Evolutionary conservation across 352 stramenopile species (phyloP).

Genomic region (Phytophthora pistaciae): DNA sequence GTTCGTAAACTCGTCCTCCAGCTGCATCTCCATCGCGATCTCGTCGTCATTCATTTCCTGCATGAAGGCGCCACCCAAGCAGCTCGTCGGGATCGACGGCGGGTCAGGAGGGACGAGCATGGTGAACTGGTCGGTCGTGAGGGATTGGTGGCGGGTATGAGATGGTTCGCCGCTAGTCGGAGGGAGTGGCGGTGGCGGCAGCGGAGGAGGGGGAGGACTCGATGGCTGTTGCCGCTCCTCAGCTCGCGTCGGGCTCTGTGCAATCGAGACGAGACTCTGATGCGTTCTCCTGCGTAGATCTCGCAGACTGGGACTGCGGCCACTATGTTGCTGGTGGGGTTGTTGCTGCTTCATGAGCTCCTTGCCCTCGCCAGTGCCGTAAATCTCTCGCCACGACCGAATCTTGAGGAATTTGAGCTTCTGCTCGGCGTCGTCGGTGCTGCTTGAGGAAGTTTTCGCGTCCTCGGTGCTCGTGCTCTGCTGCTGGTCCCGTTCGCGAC

Average conservation of each 20-base stretch:
- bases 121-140: conserved; percentile 20
- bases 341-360: conserved; percentile 46
- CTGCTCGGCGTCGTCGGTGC: conserved; percentile 38
- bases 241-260: conserved; percentile 8
- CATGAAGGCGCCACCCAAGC: conserved; percentile 61
- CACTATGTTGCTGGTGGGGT: conserved; percentile 8
- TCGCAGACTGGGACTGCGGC: conserved; percentile 29
- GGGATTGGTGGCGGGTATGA: conserved; percentile 4
- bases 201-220: conserved; percentile 3
- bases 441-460: conserved; percentile 21
- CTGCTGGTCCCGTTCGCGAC: conserved; percentile 20
- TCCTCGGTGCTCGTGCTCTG: conserved; percentile 28
- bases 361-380: conserved; percentile 68
- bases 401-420: conserved; percentile 64
- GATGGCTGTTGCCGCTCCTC: conserved; percentile 13
- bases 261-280: conserved; percentile 34
- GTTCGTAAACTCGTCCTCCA: conserved; percentile 27
- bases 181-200: conserved; percentile 15
- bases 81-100: conserved; percentile 18
- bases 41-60: conserved; percentile 70
- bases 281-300: conserved; percentile 33
- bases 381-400: conserved; percentile 70
- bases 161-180: conserved; percentile 1
- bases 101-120: conserved; percentile 4
- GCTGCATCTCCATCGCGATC: conserved; percentile 38